phyloP scores from a whole-genome alignment of 306 rosid species.

The Dicorynia guianensis region DNA sequence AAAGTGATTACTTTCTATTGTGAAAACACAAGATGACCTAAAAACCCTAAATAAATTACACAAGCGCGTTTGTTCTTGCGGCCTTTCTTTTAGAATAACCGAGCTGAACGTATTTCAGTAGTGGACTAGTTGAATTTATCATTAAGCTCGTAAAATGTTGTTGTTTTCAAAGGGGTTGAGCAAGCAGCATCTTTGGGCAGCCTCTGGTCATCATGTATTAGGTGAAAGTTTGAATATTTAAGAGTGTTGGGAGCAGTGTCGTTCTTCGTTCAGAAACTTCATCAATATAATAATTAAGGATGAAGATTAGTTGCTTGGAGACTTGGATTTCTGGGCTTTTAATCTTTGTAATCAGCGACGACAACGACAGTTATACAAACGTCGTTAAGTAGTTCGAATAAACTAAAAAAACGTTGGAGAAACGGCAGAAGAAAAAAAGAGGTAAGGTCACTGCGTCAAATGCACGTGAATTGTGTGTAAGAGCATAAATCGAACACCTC shows the following conservation, averaged over 20 bases:
- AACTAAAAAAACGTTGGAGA: not conserved
- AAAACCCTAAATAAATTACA: too few species aligned
- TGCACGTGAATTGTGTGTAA: conserved; percentile 47
- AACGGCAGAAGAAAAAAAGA: conserved; percentile 5
- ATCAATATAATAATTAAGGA: not conserved
- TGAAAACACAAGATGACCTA: too few species aligned
- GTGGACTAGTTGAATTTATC: too few species aligned
- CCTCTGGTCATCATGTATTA: conserved; percentile 20
- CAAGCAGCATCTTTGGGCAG: not conserved
- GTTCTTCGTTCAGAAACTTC: not conserved
- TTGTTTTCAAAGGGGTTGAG: not conserved
- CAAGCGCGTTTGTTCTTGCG: too few species aligned
- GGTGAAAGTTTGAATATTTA: conserved; percentile 33
- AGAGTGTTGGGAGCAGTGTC: not conserved
- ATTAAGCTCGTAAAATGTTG: too few species aligned
- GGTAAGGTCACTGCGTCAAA: conserved; percentile 32
- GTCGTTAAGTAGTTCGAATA: conserved; percentile 16
- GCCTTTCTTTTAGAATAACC: too few species aligned
- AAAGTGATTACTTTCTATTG: too few species aligned
- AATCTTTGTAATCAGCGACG: conserved; percentile 6
- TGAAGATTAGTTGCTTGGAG: not conserved
- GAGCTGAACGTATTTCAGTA: too few species aligned
- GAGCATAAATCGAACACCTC: conserved; percentile 26
- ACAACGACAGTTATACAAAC: conserved; percentile 28
- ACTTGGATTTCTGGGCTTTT: not conserved